Evolutionary conservation across 805 yeast species (phyloP), one percentile per base, ranked within the genome.

Genomic region (Candida corydali): DNA sequence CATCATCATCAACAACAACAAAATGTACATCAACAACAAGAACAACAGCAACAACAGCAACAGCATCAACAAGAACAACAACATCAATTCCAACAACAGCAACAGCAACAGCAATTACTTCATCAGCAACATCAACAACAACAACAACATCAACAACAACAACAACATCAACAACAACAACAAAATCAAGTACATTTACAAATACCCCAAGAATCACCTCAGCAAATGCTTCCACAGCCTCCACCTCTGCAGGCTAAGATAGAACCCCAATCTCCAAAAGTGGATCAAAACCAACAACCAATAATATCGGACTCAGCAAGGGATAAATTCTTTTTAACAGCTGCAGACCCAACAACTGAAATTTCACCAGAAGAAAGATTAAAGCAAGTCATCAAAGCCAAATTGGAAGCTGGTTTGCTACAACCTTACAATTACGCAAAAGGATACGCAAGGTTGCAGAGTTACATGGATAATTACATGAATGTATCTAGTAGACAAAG

Each of bases 311-410:
- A 85, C 38, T 80, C 93, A 2, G 95, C 96, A 1, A 73, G 87
- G 45, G 97, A 89, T 55, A 88, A 88, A 58, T 91, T 91, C 61
- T 89, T 91, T 63, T 63, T 91, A 33, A 91, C 97, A 0, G 98
- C 98, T 0, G 97, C 97, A 0, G 98, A 91, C 56, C 98, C 98
- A 4, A 85, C 96, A 0, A 86, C 91, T 2, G 96, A 87, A 46
- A 82, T 85, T 25, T 85, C 95, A 0, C 96, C 97, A 0, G 97
- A 89, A 53, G 97, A 88, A 54, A 72, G 97, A 42, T 69, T 91
- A 47, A 87, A 86, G 52, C 94, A 88, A 54, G 97, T 91, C 8
- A 89, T 91, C 51, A 85, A 86, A 52, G 98, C 98, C 12, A 91
- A 91, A 52, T 63, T 89, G 29, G 95, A 86, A 55, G 98, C 98